Conservation (phyloP, 805 yeast species). For the Lachancea nothofagi region DNA sequence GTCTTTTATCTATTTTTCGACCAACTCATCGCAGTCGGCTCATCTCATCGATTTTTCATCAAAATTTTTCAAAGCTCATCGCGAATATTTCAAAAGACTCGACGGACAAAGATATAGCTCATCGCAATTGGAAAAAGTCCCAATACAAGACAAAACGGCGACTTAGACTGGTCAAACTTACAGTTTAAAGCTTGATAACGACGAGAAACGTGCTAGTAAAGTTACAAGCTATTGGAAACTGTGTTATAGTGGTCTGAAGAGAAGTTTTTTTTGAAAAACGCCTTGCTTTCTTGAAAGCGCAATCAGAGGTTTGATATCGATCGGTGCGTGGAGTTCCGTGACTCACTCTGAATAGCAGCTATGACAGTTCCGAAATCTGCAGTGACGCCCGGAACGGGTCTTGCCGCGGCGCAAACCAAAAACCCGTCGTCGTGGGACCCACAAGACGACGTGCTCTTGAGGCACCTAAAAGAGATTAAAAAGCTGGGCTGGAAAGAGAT, state of each 20-base stretch:
- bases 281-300: too few relatives aligned
- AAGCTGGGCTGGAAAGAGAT: constrained; percentile 89
- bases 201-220: not conserved
- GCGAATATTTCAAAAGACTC: too few relatives aligned
- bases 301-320: too few relatives aligned
- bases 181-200: constrained; percentile 3
- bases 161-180: not conserved
- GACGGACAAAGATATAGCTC: too few relatives aligned
- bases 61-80: constrained; percentile 4
- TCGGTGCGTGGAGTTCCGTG: not conserved
- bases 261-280: too few relatives aligned
- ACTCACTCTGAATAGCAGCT: too few relatives aligned
- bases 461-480: constrained; percentile 75
- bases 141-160: not conserved
- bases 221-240: not conserved
- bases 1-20: too few relatives aligned
- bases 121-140: not conserved
- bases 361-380: constrained; percentile 8
- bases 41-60: too few relatives aligned
- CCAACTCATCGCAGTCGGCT: too few relatives aligned
- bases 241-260: too few relatives aligned
- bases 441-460: constrained; percentile 62
- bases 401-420: constrained; percentile 13
- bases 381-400: constrained; percentile 1
- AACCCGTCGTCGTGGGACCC: constrained; percentile 71